A percentile compares a stretch with the other conserved stretches of the same genome.
Evolutionary conservation across 352 stramenopile genomes (phyloP).

Genomic region (Pythium graminicola): DNA sequence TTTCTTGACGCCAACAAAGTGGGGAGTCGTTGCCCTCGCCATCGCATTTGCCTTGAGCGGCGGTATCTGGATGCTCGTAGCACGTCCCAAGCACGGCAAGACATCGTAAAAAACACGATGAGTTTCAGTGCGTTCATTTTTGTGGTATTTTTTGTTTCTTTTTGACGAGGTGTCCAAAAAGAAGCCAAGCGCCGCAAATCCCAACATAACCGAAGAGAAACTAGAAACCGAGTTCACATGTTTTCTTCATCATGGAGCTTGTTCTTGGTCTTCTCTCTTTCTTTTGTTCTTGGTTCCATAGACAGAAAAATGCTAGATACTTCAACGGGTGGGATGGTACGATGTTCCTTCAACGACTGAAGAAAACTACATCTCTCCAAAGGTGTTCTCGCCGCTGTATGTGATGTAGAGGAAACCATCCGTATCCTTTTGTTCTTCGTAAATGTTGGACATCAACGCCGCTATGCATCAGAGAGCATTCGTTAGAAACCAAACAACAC

Average conservation of each 20-base stretch:
- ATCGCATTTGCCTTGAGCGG: constrained; percentile 1
- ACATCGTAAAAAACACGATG: neutral
- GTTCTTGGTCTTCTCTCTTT: constrained; percentile 8
- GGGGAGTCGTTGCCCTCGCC: constrained; percentile 17
- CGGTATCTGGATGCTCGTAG: neutral
- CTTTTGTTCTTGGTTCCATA: constrained; percentile 13
- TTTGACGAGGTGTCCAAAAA: constrained; percentile 2
- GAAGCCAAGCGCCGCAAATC: neutral
- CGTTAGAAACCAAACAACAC: neutral
- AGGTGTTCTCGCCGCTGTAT: constrained; percentile 99
- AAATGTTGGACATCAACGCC: constrained; percentile 99
- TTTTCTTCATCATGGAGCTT: neutral
- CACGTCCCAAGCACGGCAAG: constrained; percentile 1
- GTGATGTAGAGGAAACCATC: constrained; percentile 99
- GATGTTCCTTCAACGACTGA: neutral
- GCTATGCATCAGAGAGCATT: constrained; percentile 31
- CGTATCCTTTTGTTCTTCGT: constrained; percentile 99
- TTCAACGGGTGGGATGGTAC: constrained; percentile 14
- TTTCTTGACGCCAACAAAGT: constrained; percentile 33
- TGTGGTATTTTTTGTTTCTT: neutral
- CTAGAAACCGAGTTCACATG: too few species aligned
- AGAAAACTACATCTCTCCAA: constrained; percentile 74
- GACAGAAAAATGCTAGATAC: constrained; percentile 27
- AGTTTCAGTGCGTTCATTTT: too few species aligned
- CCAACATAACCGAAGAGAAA: neutral